phyloP scores from a whole-genome alignment of 2,329 filamentous ascomycete genomes.

The Onygenales sp. region DNA sequence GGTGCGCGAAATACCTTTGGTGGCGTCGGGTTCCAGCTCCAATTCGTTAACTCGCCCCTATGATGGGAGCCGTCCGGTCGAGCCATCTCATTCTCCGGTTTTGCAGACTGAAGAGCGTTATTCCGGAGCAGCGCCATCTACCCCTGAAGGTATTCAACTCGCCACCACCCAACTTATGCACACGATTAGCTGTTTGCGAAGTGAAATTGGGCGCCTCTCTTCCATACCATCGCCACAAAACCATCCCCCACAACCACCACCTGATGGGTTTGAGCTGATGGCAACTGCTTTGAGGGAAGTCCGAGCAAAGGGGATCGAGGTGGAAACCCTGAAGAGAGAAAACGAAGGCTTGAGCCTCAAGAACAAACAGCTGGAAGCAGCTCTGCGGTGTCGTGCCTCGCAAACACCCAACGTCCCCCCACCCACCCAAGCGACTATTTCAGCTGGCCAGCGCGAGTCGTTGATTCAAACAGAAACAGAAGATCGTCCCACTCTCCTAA shows the following conservation, averaged over 20 bases:
- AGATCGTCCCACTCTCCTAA: not conserved
- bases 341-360: not conserved
- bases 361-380: not conserved
- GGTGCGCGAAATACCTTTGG: not conserved
- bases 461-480: not conserved
- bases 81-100: not conserved
- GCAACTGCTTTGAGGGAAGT: not conserved
- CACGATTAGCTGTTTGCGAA: not conserved
- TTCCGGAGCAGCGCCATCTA: not conserved
- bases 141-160: not conserved
- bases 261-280: slow-evolving; percentile 1
- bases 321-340: not conserved
- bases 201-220: not conserved
- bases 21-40: not conserved
- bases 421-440: too few species aligned
- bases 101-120: not conserved
- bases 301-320: not conserved
- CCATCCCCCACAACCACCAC: not conserved
- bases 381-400: not conserved
- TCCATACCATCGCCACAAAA: not conserved
- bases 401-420: too few species aligned
- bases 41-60: not conserved
- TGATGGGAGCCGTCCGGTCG: not conserved
- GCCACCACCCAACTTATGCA: not conserved
- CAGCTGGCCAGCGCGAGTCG: not conserved